phyloP scores from a whole-genome alignment of 148 eudicot genomes.

The Vaccinium darrowii region DNA sequence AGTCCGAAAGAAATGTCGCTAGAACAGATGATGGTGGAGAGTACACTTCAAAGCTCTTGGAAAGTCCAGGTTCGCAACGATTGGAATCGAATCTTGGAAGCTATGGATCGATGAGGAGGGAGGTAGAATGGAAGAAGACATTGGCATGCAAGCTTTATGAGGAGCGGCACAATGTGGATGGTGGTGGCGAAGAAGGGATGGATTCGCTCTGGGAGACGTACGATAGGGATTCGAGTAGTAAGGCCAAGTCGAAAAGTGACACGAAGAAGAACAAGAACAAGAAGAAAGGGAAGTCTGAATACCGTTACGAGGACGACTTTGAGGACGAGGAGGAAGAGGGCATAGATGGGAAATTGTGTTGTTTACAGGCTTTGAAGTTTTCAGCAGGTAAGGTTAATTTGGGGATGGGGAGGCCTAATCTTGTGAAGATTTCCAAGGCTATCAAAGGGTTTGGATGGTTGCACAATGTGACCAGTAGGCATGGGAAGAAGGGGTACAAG shows the following conservation, averaged over 20 bases:
- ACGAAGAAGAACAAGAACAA: conserved; percentile 21
- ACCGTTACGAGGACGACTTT: conserved; percentile 15
- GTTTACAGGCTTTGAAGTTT: conserved; percentile 73
- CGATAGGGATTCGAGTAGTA: conserved; percentile 40
- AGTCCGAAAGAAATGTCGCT: not conserved
- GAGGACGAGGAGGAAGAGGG: conserved; percentile 38
- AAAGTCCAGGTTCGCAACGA: not conserved
- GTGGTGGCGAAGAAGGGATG: conserved; percentile 56
- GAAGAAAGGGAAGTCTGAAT: conserved; percentile 18
- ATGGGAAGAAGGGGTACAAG: conserved; percentile 30
- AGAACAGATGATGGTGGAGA: conserved; percentile 9
- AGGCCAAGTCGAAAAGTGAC: not conserved
- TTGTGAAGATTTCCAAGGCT: conserved; percentile 63
- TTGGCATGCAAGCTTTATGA: conserved; percentile 77
- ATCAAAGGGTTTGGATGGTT: conserved; percentile 75
- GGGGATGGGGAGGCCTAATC: conserved; percentile 62
- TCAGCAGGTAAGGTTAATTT: conserved; percentile 78
- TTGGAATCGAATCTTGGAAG: conserved; percentile 30
- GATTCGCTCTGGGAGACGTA: conserved; percentile 77
- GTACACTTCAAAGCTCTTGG: not conserved
- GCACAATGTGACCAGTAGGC: conserved; percentile 37
- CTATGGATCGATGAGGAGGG: conserved; percentile 67
- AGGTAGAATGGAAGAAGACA: conserved; percentile 77
- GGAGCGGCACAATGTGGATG: conserved; percentile 50
- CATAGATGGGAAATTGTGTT: conserved; percentile 54